Conservation (phyloP, 148 eudicot species). For the Persicaria tinctoria region DNA sequence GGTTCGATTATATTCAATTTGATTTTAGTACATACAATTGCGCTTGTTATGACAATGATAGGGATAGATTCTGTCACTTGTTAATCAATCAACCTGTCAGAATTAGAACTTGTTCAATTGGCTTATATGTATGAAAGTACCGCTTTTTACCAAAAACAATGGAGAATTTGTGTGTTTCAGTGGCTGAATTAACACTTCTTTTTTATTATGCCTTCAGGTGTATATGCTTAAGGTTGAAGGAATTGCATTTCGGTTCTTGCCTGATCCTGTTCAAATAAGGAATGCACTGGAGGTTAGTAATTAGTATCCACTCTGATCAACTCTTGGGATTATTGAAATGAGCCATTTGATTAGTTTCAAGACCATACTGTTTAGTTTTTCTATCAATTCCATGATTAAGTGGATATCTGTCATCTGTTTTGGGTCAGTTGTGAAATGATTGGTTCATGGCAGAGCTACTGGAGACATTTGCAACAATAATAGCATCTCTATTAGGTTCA, state of each 20-base stretch:
- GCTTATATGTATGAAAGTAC: neutral
- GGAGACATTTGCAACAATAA: neutral
- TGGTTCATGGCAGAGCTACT: neutral
- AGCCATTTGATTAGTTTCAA: neutral
- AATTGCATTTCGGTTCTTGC: constrained; percentile 92
- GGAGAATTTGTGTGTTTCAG: neutral
- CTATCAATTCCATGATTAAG: neutral
- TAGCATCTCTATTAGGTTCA: neutral
- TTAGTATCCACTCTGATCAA: neutral
- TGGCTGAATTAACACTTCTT: neutral
- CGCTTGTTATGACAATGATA: neutral
- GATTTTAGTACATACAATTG: neutral
- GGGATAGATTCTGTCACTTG: neutral
- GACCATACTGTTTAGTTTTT: neutral
- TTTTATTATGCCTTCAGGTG: constrained; percentile 37
- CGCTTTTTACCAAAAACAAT: neutral
- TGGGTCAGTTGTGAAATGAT: neutral
- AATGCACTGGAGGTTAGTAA: constrained; percentile 81
- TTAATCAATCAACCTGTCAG: neutral
- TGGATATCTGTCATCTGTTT: neutral
- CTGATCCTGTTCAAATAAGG: constrained; percentile 93
- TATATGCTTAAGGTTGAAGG: constrained; percentile 92
- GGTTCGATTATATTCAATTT: neutral
- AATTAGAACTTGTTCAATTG: neutral
- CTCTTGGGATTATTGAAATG: neutral